These are phyloP conservation scores for Ceratobasidium sp. DNA, from an alignment of 1,284 basidiomycete species.

Conservation along the genomic window DNA sequence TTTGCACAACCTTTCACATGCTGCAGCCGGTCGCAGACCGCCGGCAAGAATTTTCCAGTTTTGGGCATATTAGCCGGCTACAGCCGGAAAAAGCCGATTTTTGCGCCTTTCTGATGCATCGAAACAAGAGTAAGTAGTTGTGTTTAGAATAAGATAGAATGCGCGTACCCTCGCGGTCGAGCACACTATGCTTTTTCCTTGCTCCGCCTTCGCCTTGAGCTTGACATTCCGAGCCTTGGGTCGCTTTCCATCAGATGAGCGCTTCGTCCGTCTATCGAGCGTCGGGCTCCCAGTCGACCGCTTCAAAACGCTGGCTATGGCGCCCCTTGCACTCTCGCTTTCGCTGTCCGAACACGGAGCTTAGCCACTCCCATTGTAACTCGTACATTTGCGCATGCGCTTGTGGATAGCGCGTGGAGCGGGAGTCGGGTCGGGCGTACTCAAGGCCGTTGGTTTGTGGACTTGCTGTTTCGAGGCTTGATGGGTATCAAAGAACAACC, in stretches of 20 bases:
- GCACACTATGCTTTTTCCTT: conserved; percentile 18
- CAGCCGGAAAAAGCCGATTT: too few species aligned
- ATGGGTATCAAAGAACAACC: neutral
- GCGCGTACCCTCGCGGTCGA: too few species aligned
- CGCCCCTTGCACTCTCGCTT: neutral
- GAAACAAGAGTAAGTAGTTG: too few species aligned
- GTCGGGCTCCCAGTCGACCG: neutral
- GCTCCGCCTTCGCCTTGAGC: neutral
- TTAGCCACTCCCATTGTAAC: neutral
- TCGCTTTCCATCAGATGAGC: neutral
- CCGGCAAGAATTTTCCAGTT: too few species aligned
- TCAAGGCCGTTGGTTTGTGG: neutral
- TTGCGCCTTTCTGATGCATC: too few species aligned
- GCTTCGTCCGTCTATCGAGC: neutral
- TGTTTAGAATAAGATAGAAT: too few species aligned
- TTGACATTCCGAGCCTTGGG: neutral
- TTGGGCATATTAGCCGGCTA: too few species aligned
- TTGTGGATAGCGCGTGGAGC: neutral
- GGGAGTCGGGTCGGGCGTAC: neutral
- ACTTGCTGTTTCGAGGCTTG: neutral
- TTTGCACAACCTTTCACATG: too few species aligned
- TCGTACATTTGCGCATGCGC: neutral
- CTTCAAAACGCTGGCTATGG: neutral
- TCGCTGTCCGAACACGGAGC: neutral
- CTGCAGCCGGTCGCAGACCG: too few species aligned